Conservation (phyloP, 2,329 filamentous ascomycete genomes). For the Xylaria sp. region DNA sequence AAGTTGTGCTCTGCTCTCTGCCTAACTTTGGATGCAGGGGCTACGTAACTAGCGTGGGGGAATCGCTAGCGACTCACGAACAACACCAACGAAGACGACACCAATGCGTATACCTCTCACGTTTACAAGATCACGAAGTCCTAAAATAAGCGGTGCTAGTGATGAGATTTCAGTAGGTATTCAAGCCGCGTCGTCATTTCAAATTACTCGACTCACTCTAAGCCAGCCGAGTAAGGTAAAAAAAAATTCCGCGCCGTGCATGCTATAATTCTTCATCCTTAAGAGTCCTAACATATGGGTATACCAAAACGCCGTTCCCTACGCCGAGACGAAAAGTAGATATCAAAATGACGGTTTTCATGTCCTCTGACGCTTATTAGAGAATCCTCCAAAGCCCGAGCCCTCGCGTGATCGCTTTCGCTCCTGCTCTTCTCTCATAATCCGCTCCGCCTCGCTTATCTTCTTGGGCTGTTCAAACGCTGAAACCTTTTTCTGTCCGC, state of each 20-base stretch:
- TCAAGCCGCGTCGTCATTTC: not conserved
- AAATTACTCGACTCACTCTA: not conserved
- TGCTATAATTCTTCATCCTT: slow-evolving; percentile 20
- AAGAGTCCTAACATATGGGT: slow-evolving; percentile 27
- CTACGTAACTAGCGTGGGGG: slow-evolving; percentile 14
- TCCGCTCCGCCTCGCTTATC: slow-evolving; percentile 87
- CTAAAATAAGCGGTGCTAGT: not conserved
- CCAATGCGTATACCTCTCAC: slow-evolving; percentile 7
- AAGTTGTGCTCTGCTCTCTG: not conserved
- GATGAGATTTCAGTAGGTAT: not conserved
- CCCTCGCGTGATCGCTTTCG: slow-evolving; percentile 68
- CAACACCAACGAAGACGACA: not conserved
- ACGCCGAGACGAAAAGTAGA: slow-evolving; percentile 36
- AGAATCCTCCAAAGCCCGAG: slow-evolving; percentile 57
- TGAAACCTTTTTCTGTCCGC: slow-evolving; percentile 68
- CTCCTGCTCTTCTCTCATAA: slow-evolving; percentile 88
- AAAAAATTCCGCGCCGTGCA: slow-evolving; percentile 31
- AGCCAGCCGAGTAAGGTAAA: not conserved
- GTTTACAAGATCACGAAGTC: not conserved
- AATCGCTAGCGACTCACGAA: slow-evolving; percentile 10
- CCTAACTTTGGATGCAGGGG: not conserved
- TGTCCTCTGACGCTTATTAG: slow-evolving; percentile 64
- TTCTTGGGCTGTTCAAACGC: slow-evolving; percentile 75
- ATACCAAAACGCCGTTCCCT: slow-evolving; percentile 43
- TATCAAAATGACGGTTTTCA: slow-evolving; percentile 31